Percentiles rank a stretch among this genome's conserved stretches.
Evolutionary conservation across 306 rosid genomes (phyloP).

Genomic region (Benincasa hispida): DNA sequence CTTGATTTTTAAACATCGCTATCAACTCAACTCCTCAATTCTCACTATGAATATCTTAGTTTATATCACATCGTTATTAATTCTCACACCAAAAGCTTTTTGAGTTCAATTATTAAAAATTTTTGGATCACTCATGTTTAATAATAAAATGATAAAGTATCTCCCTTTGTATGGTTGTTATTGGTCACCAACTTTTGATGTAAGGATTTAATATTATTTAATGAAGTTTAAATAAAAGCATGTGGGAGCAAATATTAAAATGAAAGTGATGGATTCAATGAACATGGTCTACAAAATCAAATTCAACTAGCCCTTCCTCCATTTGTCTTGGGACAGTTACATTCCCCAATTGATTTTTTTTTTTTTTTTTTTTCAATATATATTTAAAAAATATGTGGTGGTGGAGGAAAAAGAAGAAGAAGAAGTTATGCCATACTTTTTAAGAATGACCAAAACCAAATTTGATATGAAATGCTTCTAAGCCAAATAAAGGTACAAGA

Average conservation of each 20-base stretch:
- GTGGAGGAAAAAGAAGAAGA: neutral
- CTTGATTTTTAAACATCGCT: neutral
- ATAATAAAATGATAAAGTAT: neutral
- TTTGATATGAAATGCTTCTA: neutral
- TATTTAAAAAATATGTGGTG: too few relatives aligned
- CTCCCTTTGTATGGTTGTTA: neutral
- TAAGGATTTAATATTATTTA: neutral
- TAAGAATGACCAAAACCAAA: neutral
- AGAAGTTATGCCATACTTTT: neutral
- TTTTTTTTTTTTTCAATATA: neutral
- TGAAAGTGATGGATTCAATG: neutral
- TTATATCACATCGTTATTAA: neutral
- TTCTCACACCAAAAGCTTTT: neutral
- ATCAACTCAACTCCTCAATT: neutral
- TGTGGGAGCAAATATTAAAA: neutral
- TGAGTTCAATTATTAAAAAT: neutral
- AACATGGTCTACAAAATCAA: neutral
- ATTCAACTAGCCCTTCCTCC: neutral
- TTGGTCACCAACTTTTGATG: neutral
- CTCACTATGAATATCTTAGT: neutral
- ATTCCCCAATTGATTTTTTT: neutral
- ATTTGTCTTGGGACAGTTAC: neutral
- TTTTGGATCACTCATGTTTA: neutral
- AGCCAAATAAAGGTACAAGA: neutral
- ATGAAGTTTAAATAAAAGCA: neutral